Conservation (phyloP, 768 basidiomycete genomes). For the Tricholoma matsutake region DNA sequence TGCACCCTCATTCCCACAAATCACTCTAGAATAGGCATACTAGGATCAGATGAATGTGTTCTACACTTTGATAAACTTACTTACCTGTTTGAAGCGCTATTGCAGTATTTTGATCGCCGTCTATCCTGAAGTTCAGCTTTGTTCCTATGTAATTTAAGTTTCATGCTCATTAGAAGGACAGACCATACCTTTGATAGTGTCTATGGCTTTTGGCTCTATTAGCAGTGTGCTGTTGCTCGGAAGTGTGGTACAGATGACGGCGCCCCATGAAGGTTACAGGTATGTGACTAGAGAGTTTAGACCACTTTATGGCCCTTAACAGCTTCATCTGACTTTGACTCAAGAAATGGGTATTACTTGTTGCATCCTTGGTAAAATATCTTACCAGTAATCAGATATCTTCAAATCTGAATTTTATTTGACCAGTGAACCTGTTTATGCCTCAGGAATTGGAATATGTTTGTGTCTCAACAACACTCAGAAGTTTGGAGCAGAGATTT, state of each 20-base stretch:
- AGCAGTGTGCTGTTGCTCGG: conserved; percentile 12
- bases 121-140: background rate
- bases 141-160: background rate
- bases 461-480: background rate
- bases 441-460: background rate
- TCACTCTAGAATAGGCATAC: background rate
- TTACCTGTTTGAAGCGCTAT: background rate
- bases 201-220: conserved; percentile 17
- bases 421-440: background rate
- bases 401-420: background rate
- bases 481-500: background rate
- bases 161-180: background rate
- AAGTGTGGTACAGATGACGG: conserved; percentile 3
- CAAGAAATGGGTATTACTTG: conserved; percentile 4
- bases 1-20: background rate
- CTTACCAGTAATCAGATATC: background rate
- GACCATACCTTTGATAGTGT: conserved; percentile 16
- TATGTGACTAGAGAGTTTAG: background rate
- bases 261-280: conserved; percentile 11
- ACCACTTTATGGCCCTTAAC: background rate
- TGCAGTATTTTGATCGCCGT: background rate
- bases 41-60: background rate
- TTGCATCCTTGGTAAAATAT: conserved; percentile 1
- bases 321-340: conserved; percentile 16
- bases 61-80: background rate